These are phyloP conservation scores for Tuber indicum DNA, from an alignment of 495 filamentous ascomycete species.

Conservation along the genomic window DNA sequence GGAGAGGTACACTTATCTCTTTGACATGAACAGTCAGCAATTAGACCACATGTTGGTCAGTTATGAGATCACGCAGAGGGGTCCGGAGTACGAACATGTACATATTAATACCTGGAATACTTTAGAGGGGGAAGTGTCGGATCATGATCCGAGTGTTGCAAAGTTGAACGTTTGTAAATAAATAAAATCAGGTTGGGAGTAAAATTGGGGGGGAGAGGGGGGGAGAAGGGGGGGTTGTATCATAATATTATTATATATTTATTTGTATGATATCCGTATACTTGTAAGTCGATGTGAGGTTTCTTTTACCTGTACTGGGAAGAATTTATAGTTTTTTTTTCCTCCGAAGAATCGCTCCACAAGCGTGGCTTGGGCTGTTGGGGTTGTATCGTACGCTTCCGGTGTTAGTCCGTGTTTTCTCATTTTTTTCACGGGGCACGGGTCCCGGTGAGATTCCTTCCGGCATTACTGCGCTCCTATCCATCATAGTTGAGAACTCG, in stretches of 20 bases:
- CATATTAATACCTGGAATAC: slow-evolving; percentile 58
- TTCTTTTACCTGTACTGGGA: background rate
- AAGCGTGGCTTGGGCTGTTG: background rate
- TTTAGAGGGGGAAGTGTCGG: slow-evolving; percentile 47
- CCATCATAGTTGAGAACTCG: too few relatives aligned
- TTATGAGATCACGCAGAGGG: slow-evolving; percentile 39
- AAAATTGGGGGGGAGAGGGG: background rate
- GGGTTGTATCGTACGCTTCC: background rate
- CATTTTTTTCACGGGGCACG: background rate
- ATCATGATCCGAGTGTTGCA: slow-evolving; percentile 58
- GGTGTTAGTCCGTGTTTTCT: background rate
- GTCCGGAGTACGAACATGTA: slow-evolving; percentile 52
- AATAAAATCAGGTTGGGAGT: background rate
- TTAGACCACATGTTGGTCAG: slow-evolving; percentile 59
- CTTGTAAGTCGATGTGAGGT: background rate
- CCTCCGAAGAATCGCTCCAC: background rate
- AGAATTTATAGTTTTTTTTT: background rate
- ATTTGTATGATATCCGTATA: too few relatives aligned
- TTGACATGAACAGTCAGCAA: slow-evolving; percentile 52
- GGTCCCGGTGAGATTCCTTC: too few relatives aligned
- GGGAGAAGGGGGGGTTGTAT: too few relatives aligned
- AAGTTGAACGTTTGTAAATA: slow-evolving; percentile 50
- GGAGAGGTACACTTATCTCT: slow-evolving; percentile 59
- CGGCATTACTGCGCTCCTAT: too few relatives aligned
- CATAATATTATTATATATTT: too few relatives aligned